Evolutionary conservation across 441 rosid genomes (phyloP).

Genomic region (Populus hybrid): DNA sequence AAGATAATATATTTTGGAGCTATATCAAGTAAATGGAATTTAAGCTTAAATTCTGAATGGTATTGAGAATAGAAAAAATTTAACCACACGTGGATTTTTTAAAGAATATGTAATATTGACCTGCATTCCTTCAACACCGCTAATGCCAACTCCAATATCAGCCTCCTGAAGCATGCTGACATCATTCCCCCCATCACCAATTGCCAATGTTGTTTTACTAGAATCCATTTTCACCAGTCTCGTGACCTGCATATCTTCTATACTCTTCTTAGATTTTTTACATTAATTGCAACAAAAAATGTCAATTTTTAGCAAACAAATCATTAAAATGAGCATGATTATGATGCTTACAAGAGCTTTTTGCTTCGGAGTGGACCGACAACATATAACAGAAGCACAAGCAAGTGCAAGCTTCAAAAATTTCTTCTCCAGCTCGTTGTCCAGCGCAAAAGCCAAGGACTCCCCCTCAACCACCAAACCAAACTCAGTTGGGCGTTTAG

Average conservation of each 20-base stretch:
- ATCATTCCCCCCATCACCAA: constrained; percentile 98
- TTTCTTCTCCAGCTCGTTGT: constrained; percentile 36
- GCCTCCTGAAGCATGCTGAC: constrained; percentile 99
- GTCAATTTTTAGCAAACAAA: not conserved
- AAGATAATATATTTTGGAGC: not conserved
- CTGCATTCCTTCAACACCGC: constrained; percentile 98
- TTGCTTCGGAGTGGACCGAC: constrained; percentile 95
- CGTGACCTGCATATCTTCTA: constrained; percentile 66
- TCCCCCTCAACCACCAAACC: constrained; percentile 87
- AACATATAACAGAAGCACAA: constrained; percentile 88
- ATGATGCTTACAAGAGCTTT: constrained; percentile 75
- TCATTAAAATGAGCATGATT: not conserved
- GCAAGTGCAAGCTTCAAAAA: constrained; percentile 67
- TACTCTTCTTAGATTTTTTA: constrained; percentile 37
- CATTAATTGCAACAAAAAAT: constrained; percentile 8
- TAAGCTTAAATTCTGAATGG: not conserved
- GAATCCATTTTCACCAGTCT: constrained; percentile 76
- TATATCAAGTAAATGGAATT: not conserved
- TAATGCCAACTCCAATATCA: constrained; percentile 95
- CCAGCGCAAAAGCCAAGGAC: constrained; percentile 69
- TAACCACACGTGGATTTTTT: not conserved
- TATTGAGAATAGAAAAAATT: not conserved
- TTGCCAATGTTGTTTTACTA: constrained; percentile 73
- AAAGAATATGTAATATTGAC: constrained; percentile 20
- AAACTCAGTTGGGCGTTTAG: constrained; percentile 29